Conservation (phyloP, 257 asterid species). For the Nicotiana otophora region DNA sequence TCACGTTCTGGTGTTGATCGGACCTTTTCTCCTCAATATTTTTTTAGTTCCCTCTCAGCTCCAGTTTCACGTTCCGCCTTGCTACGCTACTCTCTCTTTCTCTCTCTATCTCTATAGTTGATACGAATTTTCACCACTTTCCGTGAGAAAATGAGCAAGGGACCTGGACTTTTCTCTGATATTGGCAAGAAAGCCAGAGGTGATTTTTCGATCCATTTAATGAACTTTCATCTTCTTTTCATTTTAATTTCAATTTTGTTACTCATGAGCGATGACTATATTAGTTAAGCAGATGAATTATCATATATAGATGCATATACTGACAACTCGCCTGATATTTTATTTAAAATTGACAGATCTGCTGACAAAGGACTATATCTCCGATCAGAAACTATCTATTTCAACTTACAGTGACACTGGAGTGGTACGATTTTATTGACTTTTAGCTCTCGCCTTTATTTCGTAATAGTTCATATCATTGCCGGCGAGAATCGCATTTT, state of each 20-base stretch:
- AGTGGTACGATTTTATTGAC: conserved; percentile 47
- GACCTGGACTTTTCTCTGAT: conserved; percentile 94
- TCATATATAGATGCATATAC: background rate
- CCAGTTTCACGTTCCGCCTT: conserved; percentile 3
- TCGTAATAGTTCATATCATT: background rate
- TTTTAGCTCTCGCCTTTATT: background rate
- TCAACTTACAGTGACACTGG: conserved; percentile 73
- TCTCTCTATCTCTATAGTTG: conserved; percentile 15
- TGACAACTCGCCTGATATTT: background rate
- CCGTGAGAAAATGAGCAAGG: conserved; percentile 58
- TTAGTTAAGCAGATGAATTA: background rate
- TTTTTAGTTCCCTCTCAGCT: background rate
- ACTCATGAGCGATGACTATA: background rate
- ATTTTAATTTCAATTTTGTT: background rate
- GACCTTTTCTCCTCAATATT: conserved; percentile 3
- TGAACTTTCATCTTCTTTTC: background rate
- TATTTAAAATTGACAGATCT: conserved; percentile 45
- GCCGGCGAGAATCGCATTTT: background rate
- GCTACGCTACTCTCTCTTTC: background rate
- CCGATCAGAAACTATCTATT: conserved; percentile 84
- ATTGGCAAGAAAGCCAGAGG: conserved; percentile 97
- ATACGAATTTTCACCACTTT: background rate
- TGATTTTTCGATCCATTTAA: conserved; percentile 14
- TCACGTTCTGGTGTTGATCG: conserved; percentile 5
- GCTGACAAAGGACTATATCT: conserved; percentile 75